These are phyloP conservation scores for Lindgomyces ingoldianus DNA, from an alignment of 495 filamentous ascomycete species.

Conservation along the genomic window DNA sequence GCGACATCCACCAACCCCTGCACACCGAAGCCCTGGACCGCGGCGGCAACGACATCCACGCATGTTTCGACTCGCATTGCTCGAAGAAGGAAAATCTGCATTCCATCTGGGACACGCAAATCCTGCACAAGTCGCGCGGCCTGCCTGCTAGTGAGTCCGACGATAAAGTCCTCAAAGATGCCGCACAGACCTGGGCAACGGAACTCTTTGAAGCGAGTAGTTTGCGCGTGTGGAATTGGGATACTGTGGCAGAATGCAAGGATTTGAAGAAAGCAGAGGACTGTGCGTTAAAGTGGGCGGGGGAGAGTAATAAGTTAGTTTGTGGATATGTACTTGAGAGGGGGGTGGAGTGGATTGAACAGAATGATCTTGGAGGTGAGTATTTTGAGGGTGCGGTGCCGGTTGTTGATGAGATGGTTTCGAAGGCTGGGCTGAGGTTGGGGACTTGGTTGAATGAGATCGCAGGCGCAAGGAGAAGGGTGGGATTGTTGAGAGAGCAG, in stretches of 20 bases:
- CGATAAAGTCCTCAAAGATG: not conserved
- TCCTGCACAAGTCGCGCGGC: constrained; percentile 3
- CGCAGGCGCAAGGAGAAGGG: not conserved
- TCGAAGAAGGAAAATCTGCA: constrained; percentile 10
- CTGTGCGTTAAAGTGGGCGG: not conserved
- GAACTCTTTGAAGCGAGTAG: not conserved
- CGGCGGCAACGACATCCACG: constrained; percentile 27
- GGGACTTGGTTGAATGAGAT: not conserved
- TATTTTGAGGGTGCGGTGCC: constrained; percentile 20
- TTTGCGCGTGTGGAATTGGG: too few relatives aligned
- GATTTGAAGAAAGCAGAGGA: not conserved
- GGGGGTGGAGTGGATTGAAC: not conserved
- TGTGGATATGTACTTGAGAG: constrained; percentile 2
- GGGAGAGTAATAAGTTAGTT: constrained; percentile 6
- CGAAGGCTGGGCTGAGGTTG: not conserved
- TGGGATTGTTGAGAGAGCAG: not conserved
- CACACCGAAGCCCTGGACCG: constrained; percentile 16
- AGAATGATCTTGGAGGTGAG: constrained; percentile 8
- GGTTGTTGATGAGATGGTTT: constrained; percentile 1
- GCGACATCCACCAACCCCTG: constrained; percentile 33
- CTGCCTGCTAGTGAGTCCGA: not conserved
- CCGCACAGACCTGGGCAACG: constrained; percentile 7
- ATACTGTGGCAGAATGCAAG: not conserved
- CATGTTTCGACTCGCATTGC: constrained; percentile 9
- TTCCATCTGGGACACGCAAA: constrained; percentile 19